These are phyloP conservation scores for Geranomyces variabilis DNA, from an alignment of 192 early-diverging fungal species.

Conservation along the genomic window DNA sequence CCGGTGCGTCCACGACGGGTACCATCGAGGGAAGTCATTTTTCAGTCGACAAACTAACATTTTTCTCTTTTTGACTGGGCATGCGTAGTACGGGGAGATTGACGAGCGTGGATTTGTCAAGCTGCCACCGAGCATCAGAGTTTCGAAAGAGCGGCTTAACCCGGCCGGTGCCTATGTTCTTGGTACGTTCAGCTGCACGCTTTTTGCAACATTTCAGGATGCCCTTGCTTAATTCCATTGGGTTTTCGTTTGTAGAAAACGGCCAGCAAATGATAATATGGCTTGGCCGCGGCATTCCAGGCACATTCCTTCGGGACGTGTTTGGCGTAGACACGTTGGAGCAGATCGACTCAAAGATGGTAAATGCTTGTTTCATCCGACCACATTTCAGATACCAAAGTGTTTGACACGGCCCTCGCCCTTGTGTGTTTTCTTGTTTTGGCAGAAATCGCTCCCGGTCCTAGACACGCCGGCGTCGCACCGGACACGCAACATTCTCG, in stretches of 20 bases:
- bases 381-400: neutral
- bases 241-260: conserved; percentile 62
- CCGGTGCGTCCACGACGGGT: conserved; percentile 42
- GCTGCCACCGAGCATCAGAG: conserved; percentile 70
- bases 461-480: conserved; percentile 64
- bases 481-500: conserved; percentile 68
- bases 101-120: conserved; percentile 60
- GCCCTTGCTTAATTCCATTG: neutral
- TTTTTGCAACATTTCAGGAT: neutral
- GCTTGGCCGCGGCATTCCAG: conserved; percentile 75
- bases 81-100: conserved; percentile 43
- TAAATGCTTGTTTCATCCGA: conserved; percentile 48
- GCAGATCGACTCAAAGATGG: conserved; percentile 68
- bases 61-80: too few relatives aligned
- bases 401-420: neutral
- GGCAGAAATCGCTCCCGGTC: conserved; percentile 67
- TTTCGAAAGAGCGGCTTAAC: conserved; percentile 77
- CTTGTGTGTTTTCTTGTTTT: neutral
- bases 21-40: conserved; percentile 29
- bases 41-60: neutral
- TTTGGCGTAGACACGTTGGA: conserved; percentile 81
- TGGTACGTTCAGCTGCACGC: conserved; percentile 45
- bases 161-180: conserved; percentile 79
- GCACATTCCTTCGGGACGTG: conserved; percentile 68
- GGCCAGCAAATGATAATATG: conserved; percentile 79